Evolutionary conservation across 2,329 filamentous ascomycete species (phyloP), one percentile per base, ranked within the genome.

Genomic region (Achaetomium macrosporum): DNA sequence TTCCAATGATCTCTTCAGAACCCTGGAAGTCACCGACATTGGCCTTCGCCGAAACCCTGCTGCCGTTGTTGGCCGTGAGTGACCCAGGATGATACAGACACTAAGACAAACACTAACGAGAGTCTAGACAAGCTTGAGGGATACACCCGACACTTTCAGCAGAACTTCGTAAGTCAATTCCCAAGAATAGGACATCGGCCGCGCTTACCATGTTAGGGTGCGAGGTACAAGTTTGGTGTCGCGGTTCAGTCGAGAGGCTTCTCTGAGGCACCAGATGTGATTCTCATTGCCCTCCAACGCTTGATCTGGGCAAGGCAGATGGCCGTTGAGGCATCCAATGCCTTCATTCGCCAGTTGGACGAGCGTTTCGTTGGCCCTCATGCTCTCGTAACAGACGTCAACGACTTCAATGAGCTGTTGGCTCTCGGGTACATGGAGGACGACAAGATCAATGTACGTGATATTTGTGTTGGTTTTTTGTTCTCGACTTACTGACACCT

Each of bases 201-300:
- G 1, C 61, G 51, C 65, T 66, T 46, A 65, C 64, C 63, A 47
- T 25, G 63, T 61, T 17, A 76, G 72, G 84, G 84, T 2, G 83
- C 83, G 55, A 76, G 77, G 0, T 88, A 87, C 65, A 86, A 87
- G 50, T 87, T 83, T 60, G 75, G 81, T 35, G 82, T 83, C 1
- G 69, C 73, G 1, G 77, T 81, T 2, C 67, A 74, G 6, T 78
- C 73, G 4, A 69, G 65, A n/a, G 66, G 71, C 0, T 83, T 84
- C 53, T 60, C 67, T 2, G 67, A 73, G 5, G 76, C 79, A 0
- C 77, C 76, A 0, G 51, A 66, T 1, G 66, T 72, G 0, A 72
- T 87, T 2, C 69, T 77, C 6, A 68, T 73, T 42, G 73, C 76
- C 0, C 70, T 83, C 0, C 72, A 74, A 6, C 72, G 78, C 3